Evolutionary conservation across 2,329 filamentous ascomycete genomes (phyloP).

Genomic region (Exophiala alcalophila): DNA sequence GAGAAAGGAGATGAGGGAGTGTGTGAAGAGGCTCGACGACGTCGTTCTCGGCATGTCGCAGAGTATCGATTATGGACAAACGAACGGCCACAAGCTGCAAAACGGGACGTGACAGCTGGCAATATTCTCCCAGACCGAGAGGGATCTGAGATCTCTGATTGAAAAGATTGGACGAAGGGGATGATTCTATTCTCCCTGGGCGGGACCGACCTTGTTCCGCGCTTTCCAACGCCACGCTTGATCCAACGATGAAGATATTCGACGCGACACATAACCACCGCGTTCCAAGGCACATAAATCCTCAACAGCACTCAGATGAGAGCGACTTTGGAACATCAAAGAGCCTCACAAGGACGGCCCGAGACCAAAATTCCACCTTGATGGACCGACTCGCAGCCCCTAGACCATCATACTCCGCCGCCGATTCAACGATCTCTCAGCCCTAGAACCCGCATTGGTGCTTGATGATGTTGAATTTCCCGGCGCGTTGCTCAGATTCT

Average conservation of each 20-base stretch:
- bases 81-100: constrained; percentile 8
- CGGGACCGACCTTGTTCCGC: neutral
- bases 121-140: neutral
- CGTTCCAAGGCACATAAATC: constrained; percentile 3
- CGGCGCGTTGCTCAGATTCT: no score
- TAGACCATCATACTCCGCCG: constrained; percentile 30
- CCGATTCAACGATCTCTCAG: constrained; percentile 25
- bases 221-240: neutral
- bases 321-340: no score
- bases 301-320: constrained; percentile 4
- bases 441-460: constrained; percentile 4
- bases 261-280: neutral
- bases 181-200: neutral
- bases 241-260: neutral
- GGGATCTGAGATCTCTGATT: no score
- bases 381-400: no score
- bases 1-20: constrained; percentile 41
- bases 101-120: constrained; percentile 3
- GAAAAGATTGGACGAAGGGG: no score
- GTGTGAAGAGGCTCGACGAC: constrained; percentile 42
- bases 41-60: constrained; percentile 33
- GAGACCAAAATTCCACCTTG: no score
- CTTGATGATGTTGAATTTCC: no score
- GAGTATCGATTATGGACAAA: constrained; percentile 22
- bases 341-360: no score